phyloP scores from a whole-genome alignment of 2,329 filamentous ascomycete species.

The Beauveria sp. region DNA sequence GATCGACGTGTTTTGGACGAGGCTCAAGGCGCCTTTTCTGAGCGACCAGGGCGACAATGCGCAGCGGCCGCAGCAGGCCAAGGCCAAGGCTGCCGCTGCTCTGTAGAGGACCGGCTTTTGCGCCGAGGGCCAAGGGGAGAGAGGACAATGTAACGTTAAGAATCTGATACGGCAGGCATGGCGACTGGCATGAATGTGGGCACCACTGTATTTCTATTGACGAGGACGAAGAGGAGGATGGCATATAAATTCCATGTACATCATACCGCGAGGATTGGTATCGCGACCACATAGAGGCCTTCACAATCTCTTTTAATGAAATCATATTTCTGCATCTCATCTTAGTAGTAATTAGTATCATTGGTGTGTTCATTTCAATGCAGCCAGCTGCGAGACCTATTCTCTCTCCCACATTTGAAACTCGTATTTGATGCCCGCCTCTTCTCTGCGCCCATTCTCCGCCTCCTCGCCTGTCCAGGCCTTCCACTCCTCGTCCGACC shows the following conservation, averaged over 20 bases:
- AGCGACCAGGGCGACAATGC: conserved; percentile 19
- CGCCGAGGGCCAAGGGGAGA: not conserved
- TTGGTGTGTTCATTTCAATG: not conserved
- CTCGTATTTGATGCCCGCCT: conserved; percentile 58
- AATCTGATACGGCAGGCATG: not conserved
- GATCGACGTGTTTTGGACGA: conserved; percentile 37
- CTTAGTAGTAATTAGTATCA: not conserved
- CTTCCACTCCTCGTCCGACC: conserved; percentile 44
- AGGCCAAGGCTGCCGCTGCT: conserved; percentile 4
- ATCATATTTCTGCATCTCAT: conserved; percentile 7
- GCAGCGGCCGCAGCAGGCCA: not conserved
- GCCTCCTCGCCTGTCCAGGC: conserved; percentile 60
- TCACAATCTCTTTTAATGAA: conserved; percentile 5
- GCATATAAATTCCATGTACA: conserved; percentile 6
- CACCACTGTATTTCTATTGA: conserved; percentile 2
- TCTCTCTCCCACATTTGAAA: conserved; percentile 67
- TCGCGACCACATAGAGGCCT: not conserved
- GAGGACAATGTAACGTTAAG: not conserved
- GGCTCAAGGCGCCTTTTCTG: conserved; percentile 32
- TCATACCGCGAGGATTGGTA: not conserved
- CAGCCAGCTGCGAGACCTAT: not conserved
- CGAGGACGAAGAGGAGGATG: not conserved
- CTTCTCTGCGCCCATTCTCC: conserved; percentile 47
- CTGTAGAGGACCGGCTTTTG: not conserved
- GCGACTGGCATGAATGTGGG: conserved; percentile 12